phyloP scores from a whole-genome alignment of 2,329 filamentous ascomycete genomes.

The Fusarium temperatum region DNA sequence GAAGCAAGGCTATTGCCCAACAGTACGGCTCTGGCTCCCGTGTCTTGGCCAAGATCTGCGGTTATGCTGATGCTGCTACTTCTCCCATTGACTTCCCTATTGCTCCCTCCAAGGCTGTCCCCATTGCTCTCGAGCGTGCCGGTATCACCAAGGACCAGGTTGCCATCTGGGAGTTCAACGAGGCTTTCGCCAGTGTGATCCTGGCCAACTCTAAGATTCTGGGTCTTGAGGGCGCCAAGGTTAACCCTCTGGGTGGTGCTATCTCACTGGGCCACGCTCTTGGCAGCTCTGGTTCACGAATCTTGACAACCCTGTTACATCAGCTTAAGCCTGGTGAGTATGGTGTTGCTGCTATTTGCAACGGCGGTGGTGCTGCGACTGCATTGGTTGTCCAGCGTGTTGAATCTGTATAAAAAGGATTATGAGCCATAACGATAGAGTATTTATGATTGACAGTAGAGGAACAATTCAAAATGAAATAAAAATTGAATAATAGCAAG shows the following conservation, averaged over 20 bases:
- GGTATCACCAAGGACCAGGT: conserved; percentile 93
- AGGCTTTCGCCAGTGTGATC: conserved; percentile 95
- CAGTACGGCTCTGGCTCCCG: conserved; percentile 80
- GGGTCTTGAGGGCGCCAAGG: conserved; percentile 78
- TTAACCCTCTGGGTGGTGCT: conserved; percentile 90
- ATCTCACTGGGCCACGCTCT: conserved; percentile 93
- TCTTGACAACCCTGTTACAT: conserved; percentile 88
- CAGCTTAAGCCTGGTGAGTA: conserved; percentile 93
- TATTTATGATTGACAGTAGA: neutral
- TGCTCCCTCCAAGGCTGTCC: conserved; percentile 90
- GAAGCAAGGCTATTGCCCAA: conserved; percentile 80
- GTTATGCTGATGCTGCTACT: conserved; percentile 88
- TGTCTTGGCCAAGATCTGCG: conserved; percentile 86
- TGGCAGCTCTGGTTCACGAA: conserved; percentile 91
- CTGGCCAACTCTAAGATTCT: conserved; percentile 95
- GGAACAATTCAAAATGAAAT: neutral
- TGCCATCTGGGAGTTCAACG: conserved; percentile 97
- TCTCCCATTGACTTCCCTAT: conserved; percentile 95
- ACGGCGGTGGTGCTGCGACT: conserved; percentile 91
- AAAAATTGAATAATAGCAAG: neutral
- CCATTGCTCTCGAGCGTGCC: conserved; percentile 85
- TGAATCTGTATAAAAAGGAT: conserved; percentile 59
- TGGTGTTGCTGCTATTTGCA: conserved; percentile 95
- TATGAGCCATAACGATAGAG: neutral
- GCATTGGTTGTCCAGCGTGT: conserved; percentile 91